A percentile compares a stretch with the other conserved stretches of the same genome.
Conservation (phyloP, 306 rosid genomes). For the Ochetophila trinervis region DNA sequence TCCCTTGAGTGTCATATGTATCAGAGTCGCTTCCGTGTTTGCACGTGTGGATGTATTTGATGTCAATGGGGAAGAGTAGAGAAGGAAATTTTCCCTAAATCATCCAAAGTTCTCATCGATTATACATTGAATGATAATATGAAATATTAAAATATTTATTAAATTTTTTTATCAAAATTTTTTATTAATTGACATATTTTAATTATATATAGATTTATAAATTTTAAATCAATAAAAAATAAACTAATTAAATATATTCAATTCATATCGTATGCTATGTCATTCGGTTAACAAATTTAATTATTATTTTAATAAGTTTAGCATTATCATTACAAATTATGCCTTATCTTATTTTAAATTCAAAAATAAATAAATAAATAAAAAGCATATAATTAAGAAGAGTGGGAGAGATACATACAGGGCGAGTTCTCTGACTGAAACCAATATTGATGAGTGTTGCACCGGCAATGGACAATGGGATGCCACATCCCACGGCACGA, state of each 20-base stretch:
- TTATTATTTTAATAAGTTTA: no score
- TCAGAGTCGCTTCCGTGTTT: slow-evolving; percentile 74
- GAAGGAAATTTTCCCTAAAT: slow-evolving; percentile 56
- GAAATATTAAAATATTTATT: neutral
- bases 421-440: neutral
- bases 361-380: neutral
- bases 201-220: no score
- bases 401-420: neutral
- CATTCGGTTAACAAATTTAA: no score
- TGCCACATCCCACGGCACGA: neutral
- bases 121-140: neutral
- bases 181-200: neutral
- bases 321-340: no score
- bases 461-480: neutral
- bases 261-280: no score
- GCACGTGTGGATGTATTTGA: slow-evolving; percentile 41
- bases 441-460: neutral
- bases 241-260: no score
- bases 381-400: neutral
- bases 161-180: neutral
- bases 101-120: neutral
- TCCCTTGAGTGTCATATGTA: slow-evolving; percentile 63
- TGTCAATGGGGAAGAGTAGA: slow-evolving; percentile 55
- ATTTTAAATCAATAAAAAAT: no score
- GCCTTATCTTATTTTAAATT: no score